Evolutionary conservation across 176 grass and related monocot genomes (phyloP), one percentile per base, ranked within the genome.

Genomic region (Chloris gayana): DNA sequence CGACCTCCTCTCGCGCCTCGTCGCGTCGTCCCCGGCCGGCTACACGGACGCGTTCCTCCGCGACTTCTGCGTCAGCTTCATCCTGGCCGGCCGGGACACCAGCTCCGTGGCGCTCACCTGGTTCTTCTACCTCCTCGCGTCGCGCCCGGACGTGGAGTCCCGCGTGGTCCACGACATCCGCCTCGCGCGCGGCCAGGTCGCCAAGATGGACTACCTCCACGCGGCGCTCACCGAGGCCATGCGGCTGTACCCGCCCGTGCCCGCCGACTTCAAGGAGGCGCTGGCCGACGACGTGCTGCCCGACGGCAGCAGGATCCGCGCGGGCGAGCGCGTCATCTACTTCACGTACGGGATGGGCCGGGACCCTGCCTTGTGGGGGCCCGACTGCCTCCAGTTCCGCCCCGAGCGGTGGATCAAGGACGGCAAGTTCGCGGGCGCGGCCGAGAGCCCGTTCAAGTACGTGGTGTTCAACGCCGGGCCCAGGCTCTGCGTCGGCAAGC

Each of bases 51-150:
- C 82, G 70, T 88, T 98, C 76, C 85, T 98, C 19, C 87, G 91
- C 10, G 95, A 98, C 88, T 90, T 98, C 82, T 98, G 95, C 73
- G 87, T 94, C 85, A 94, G 95, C 83, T 94, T 98, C 85, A 98
- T 98, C 70, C 87, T 98, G 14, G 95, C 95, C 4, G 95, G 95
- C 7, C 95, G 95, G 12, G 95, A 98, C 85, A 98, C 95, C 37
- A 94, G 91, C 87, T 98, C 95, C 66, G 89, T 98, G 7, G 95
- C 80, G 15, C 89, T 98, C 14, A 29, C 81, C 5, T 98, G 95
- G 95, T 98, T 98, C 87, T 98, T 98, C 83, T 98, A 92, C 92
- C 87, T 98, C 60, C 89, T 98, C 41, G 65, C 81, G 26, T 21
- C 26, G 0, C 87, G 89, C 77, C 95, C 69, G 4, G 50, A 82